Evolutionary conservation across 345 rosid genomes (phyloP), one percentile per base, ranked within the genome.

Genomic region (Erodium maritimum): DNA sequence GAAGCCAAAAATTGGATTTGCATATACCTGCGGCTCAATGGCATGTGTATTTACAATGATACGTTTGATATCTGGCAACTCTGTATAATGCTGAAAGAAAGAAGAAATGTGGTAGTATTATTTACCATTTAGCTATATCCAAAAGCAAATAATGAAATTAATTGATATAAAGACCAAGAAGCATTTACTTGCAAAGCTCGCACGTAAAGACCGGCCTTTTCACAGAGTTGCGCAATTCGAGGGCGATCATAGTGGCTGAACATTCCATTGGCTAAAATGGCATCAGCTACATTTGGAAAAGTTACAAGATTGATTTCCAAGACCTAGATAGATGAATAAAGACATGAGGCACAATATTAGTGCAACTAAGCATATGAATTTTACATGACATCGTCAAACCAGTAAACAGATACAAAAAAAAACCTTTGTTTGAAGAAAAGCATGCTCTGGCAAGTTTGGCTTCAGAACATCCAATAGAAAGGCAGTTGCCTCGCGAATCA

Each of bases 31-130:
- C 21, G 97, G 99, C 83, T 94, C 99, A 68, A 94, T 94, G 45
- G 95, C 99, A 85, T 94, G 97, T 20, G 99, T 94, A 71, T 94
- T 90, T 67, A 94, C 99, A 37, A 94, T 94, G 21, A 94, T 95
- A 79, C 99, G 97, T 69, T 94, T 94, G 67, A 94, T 87, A 80
- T 94, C 99, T 11, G 96, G 90, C 70, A 94, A 69, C 78, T 94
- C 99, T 1, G 88, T 58, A 72, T 90, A 94, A 69, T 94, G 99
- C 99, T 90, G 95, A 87, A 82, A 67, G 23, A 21, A 12, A 68
- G 67, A 59, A 45, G 52, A 29, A 29, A 5, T 29, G 65, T 50
- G 21, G 55, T 22, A 24, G n/a, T n/a, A n/a, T n/a, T 23, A 34
- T 50, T 63, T 21, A 58, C 19, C 14, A 52, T 29, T 50, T 59